phyloP scores from a whole-genome alignment of 192 early-diverging fungal species.

The Gryganskiella cystojenkinii region DNA sequence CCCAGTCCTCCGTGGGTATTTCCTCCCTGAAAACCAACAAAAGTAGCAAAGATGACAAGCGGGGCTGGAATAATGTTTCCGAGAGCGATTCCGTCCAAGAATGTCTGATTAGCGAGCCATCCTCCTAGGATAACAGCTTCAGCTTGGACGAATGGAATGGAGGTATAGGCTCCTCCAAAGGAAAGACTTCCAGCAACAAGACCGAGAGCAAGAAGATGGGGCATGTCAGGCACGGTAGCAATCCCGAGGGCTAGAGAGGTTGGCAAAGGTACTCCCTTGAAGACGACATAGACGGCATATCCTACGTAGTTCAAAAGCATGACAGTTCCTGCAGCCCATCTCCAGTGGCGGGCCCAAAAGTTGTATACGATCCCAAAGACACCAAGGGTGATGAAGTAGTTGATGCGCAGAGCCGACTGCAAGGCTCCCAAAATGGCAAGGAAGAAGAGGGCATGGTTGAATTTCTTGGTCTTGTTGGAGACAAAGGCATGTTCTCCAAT shows the following conservation, averaged over 20 bases:
- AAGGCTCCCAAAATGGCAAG: slow-evolving; percentile 51
- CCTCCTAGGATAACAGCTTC: slow-evolving; percentile 63
- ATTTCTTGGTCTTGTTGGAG: slow-evolving; percentile 52
- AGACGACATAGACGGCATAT: slow-evolving; percentile 53
- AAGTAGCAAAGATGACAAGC: slow-evolving; percentile 60
- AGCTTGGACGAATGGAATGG: slow-evolving; percentile 65
- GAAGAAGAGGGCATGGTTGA: slow-evolving; percentile 47
- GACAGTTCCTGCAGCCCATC: slow-evolving; percentile 30
- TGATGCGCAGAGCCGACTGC: slow-evolving; percentile 58
- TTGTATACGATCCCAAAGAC: slow-evolving; percentile 53
- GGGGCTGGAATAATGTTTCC: slow-evolving; percentile 63
- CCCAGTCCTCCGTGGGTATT: slow-evolving; percentile 22
- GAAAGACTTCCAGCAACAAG: slow-evolving; percentile 57
- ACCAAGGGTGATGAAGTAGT: slow-evolving; percentile 63
- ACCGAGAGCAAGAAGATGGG: slow-evolving; percentile 59
- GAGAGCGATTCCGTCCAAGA: slow-evolving; percentile 63
- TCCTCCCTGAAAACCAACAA: slow-evolving; percentile 46
- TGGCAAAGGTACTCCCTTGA: slow-evolving; percentile 59
- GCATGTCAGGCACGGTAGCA: slow-evolving; percentile 40
- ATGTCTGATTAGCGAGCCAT: slow-evolving; percentile 60
- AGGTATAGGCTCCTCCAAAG: slow-evolving; percentile 67
- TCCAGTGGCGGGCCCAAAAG: slow-evolving; percentile 16
- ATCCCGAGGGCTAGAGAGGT: slow-evolving; percentile 58
- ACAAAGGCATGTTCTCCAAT: slow-evolving; percentile 61
- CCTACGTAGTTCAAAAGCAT: slow-evolving; percentile 46